These are phyloP conservation scores for Reutealis trisperma DNA, from an alignment of 345 rosid species.

Conservation along the genomic window DNA sequence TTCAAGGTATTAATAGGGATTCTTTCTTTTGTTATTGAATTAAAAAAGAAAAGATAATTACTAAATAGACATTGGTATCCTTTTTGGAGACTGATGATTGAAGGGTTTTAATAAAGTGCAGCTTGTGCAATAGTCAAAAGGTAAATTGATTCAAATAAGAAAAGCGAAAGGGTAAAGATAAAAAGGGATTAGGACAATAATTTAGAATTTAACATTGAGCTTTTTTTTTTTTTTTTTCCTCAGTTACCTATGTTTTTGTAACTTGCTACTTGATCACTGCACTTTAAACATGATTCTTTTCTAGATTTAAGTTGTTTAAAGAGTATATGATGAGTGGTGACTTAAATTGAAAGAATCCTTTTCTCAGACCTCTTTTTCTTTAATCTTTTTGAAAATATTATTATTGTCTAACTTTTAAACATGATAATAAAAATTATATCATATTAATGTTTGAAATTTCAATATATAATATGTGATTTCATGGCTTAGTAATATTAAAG, in stretches of 20 bases:
- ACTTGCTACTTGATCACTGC: background rate
- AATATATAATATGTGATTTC: no score
- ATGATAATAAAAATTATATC: no score
- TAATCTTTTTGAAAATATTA: no score
- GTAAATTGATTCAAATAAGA: background rate
- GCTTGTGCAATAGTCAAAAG: constrained; percentile 23
- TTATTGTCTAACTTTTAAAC: no score
- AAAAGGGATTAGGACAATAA: background rate
- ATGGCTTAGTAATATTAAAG: no score
- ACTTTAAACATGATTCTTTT: background rate
- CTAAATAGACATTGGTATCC: background rate
- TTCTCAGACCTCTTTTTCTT: no score
- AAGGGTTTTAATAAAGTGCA: constrained; percentile 1
- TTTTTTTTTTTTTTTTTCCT: background rate
- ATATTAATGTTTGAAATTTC: no score
- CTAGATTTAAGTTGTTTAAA: background rate
- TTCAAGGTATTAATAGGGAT: background rate
- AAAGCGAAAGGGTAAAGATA: background rate
- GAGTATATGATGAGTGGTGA: no score
- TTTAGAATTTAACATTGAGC: background rate
- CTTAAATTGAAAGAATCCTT: no score
- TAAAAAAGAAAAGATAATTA: background rate
- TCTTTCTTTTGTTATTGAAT: background rate
- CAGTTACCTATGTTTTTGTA: constrained; percentile 2
- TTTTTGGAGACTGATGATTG: constrained; percentile 11